Base-by-base conservation (phyloP, 169 alveolate genomes). In the Cryptosporidium canis region DNA sequence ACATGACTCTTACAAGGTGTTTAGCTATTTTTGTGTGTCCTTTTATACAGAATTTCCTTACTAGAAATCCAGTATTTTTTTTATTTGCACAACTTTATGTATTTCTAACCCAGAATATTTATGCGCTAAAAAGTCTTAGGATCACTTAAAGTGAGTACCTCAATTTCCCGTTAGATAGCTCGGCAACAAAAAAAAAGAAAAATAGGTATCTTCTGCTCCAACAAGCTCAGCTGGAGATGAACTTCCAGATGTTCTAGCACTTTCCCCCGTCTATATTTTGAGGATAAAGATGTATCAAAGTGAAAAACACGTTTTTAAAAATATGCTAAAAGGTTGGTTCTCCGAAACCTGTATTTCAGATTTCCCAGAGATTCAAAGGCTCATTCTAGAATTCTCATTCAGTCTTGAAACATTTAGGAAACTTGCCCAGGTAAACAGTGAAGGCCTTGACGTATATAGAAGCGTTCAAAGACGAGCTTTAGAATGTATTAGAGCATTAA, bases 381-480 rank as follows among this genome's bases (percentile, higher is more conserved):
- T 37, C 64, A 77, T 77, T 29, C 55, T 77, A 24, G 77, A 77
- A 35, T 77, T 55, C 45, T 45, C 71, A 41, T 77, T 77, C 37
- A 51, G 51, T 39, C 41, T 77, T n/a, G 29, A 77, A 27, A 77
- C 71, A 0, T 58, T 16, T 12, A n/a, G 35, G 29, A 61, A 77
- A 8, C n/a, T 77, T 29, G 21, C 87, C 11, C 16, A 4, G 8
- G 72, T 77, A 0, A 61, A 77, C 39, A 77, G 24, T 3, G 65
- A 61, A 12, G 71, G 87, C 24, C 61, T 41, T 2, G 18, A n/a
- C 24, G 55, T 77, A 7, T 77, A 56, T 9, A 35, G 47, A 35
- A 33, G 55, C 14, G 29, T 77, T 7, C 56, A 77, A 61, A 77
- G 37, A 43, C 18, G 27, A 16, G 8, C 33, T 31, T 31, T 77